phyloP scores from a whole-genome alignment of 805 yeast genomes.

The Saccharomyces mikatae region DNA sequence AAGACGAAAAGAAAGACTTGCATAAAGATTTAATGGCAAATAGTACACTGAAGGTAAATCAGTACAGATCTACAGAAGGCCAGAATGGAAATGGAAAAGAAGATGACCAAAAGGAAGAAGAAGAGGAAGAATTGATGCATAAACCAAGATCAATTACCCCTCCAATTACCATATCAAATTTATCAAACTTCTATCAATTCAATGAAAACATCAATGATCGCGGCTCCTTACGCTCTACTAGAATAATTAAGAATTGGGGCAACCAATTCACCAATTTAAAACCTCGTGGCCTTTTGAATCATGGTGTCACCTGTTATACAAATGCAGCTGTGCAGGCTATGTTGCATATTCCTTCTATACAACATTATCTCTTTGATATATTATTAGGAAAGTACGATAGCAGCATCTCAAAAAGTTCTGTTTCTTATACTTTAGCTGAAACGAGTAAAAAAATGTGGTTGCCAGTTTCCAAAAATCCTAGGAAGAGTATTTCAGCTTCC shows the following conservation, averaged over 20 bases:
- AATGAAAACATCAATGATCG: slow-evolving; percentile 51
- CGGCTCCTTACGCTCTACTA: slow-evolving; percentile 52
- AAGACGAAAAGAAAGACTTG: slow-evolving; percentile 26
- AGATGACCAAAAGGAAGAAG: slow-evolving; percentile 24
- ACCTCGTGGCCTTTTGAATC: slow-evolving; percentile 72
- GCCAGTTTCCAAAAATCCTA: slow-evolving; percentile 35
- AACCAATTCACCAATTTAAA: slow-evolving; percentile 37
- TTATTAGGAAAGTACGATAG: slow-evolving; percentile 43
- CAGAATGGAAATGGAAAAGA: slow-evolving; percentile 21
- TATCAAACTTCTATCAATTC: slow-evolving; percentile 46
- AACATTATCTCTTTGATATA: slow-evolving; percentile 70
- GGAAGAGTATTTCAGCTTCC: slow-evolving; percentile 22
- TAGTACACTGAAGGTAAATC: neutral
- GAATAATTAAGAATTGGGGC: slow-evolving; percentile 67
- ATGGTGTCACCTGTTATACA: slow-evolving; percentile 95
- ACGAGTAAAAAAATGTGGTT: slow-evolving; percentile 64
- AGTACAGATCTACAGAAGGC: slow-evolving; percentile 10
- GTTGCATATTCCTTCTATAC: slow-evolving; percentile 84
- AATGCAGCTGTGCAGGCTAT: slow-evolving; percentile 90
- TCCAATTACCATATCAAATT: slow-evolving; percentile 38
- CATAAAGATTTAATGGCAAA: slow-evolving; percentile 8
- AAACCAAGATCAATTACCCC: slow-evolving; percentile 11
- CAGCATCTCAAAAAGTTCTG: slow-evolving; percentile 46
- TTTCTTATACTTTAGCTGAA: slow-evolving; percentile 59
- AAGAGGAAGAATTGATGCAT: slow-evolving; percentile 28